Conservation (phyloP, 1,139 yeast species). For the Suhomyces maxii region DNA sequence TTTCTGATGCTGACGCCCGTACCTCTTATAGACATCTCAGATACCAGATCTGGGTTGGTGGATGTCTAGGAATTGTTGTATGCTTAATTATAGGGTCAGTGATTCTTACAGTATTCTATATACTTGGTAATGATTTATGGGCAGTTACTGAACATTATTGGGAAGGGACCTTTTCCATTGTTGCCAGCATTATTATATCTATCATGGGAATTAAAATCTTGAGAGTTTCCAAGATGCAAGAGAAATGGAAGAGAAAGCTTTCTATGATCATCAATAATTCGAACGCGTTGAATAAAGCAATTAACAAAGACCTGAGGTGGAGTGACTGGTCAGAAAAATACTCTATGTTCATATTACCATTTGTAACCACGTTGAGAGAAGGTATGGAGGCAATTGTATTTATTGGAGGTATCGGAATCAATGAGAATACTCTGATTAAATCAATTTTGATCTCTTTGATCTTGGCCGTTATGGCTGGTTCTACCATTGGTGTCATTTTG, state of each 20-base stretch:
- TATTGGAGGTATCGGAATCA: conserved; percentile 49
- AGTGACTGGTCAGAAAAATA: conserved; percentile 29
- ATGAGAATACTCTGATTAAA: conserved; percentile 37
- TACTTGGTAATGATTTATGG: conserved; percentile 45
- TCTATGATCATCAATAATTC: conserved; percentile 10
- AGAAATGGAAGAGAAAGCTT: conserved; percentile 80
- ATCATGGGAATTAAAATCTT: conserved; percentile 47
- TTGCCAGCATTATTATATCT: conserved; percentile 46
- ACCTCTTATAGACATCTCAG: conserved; percentile 22
- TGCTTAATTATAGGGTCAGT: conserved; percentile 40
- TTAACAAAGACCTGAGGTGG: not conserved
- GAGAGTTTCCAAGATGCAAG: conserved; percentile 65
- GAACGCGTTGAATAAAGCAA: conserved; percentile 11
- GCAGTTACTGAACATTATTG: conserved; percentile 46
- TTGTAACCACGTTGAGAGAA: conserved; percentile 47
- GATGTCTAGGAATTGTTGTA: conserved; percentile 37
- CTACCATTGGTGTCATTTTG: conserved; percentile 35
- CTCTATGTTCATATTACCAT: conserved; percentile 44
- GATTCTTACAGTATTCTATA: conserved; percentile 38
- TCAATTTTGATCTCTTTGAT: conserved; percentile 35
- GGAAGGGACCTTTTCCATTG: conserved; percentile 47
- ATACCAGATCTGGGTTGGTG: conserved; percentile 46
- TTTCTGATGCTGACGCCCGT: not conserved
- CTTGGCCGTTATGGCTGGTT: conserved; percentile 34
- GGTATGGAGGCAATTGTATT: conserved; percentile 52